Evolutionary conservation across 2,329 filamentous ascomycete genomes (phyloP).

Genomic region (Penicillium sp.): DNA sequence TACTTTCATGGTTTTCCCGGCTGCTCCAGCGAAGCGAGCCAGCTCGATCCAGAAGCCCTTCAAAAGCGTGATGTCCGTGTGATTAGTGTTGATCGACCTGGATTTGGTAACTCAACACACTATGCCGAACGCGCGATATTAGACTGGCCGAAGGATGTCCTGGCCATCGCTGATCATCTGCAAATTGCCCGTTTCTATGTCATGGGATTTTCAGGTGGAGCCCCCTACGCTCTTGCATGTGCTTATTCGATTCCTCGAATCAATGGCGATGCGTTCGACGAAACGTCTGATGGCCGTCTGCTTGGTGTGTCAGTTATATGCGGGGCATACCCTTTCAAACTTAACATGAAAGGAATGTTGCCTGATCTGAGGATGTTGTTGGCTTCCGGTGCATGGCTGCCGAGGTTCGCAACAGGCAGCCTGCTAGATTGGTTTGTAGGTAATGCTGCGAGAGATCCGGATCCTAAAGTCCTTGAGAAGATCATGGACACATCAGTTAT

Average conservation of each 20-base stretch:
- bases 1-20: constrained; percentile 13
- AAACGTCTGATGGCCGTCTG: constrained; percentile 4
- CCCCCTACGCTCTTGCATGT: constrained; percentile 11
- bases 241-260: constrained; percentile 8
- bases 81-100: not conserved
- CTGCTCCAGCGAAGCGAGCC: constrained; percentile 5
- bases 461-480: constrained; percentile 5
- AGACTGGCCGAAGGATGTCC: constrained; percentile 14
- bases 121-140: constrained; percentile 7
- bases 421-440: constrained; percentile 7
- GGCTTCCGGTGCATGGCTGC: constrained; percentile 6
- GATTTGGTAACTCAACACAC: constrained; percentile 9
- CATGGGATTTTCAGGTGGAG: constrained; percentile 11
- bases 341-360: constrained; percentile 8
- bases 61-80: not conserved
- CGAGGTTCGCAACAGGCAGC: not conserved
- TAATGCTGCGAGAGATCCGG: not conserved
- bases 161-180: constrained; percentile 11
- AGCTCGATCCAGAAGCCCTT: not conserved
- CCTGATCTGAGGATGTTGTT: constrained; percentile 1
- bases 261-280: not conserved
- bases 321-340: constrained; percentile 5
- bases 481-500: constrained; percentile 1
- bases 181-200: constrained; percentile 7
- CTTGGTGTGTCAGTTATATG: constrained; percentile 3